These are phyloP conservation scores for Pinus albicaulis DNA, from an alignment of 75 land plant species.

Conservation along the genomic window DNA sequence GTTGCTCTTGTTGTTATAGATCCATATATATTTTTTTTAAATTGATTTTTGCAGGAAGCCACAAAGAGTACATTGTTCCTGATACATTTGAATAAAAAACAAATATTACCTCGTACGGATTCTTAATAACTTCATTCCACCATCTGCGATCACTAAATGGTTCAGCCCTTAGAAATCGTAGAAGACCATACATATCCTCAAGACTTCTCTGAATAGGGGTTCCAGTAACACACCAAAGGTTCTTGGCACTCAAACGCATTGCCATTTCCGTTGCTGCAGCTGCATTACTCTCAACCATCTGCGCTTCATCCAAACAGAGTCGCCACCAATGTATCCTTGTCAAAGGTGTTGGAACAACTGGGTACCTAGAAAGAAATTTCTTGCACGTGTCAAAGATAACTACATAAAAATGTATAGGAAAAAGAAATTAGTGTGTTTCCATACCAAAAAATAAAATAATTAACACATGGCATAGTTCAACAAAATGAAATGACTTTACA, in stretches of 20 bases:
- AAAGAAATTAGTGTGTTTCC: not conserved
- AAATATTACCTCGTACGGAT: constrained; percentile 87
- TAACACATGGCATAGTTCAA: not conserved
- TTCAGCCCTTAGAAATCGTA: constrained; percentile 67
- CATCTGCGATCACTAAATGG: constrained; percentile 80
- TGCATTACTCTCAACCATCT: constrained; percentile 88
- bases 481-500: not conserved
- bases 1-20: not conserved
- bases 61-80: not conserved
- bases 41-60: not conserved
- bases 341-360: constrained; percentile 79
- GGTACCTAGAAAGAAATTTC: constrained; percentile 56
- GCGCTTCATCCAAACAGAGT: constrained; percentile 97
- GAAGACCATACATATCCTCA: constrained; percentile 88
- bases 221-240: constrained; percentile 98
- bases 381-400: not conserved
- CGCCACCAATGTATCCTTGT: constrained; percentile 96
- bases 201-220: constrained; percentile 93
- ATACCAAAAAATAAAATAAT: not conserved
- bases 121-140: constrained; percentile 84
- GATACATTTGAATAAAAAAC: not conserved
- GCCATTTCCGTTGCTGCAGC: constrained; percentile 98
- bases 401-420: not conserved
- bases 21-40: not conserved
- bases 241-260: constrained; percentile 61